Conservation (phyloP, 495 filamentous ascomycete species). For the Tuber borchii region DNA sequence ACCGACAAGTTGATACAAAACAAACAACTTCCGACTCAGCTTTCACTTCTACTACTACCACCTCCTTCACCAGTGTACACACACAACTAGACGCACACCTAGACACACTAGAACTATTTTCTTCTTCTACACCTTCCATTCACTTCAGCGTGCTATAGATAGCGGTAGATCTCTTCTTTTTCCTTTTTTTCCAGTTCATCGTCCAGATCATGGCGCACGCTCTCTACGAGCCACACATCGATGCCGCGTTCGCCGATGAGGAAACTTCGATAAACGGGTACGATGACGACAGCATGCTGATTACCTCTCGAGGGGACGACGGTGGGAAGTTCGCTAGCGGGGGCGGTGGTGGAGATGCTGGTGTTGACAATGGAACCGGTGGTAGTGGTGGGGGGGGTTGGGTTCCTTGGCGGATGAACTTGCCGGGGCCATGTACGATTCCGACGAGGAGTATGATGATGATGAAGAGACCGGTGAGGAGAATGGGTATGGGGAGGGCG, state of each 20-base stretch:
- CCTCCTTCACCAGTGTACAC: background rate
- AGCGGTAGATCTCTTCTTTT: background rate
- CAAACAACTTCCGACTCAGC: background rate
- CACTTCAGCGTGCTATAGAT: background rate
- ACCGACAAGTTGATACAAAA: background rate
- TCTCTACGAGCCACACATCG: constrained; percentile 28
- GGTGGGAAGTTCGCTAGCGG: background rate
- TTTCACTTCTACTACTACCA: background rate
- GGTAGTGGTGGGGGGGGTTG: constrained; percentile 52
- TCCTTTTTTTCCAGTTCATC: background rate
- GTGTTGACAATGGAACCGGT: constrained; percentile 6
- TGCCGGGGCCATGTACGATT: constrained; percentile 55
- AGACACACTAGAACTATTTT: background rate
- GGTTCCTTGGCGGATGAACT: constrained; percentile 81
- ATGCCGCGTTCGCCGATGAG: constrained; percentile 26
- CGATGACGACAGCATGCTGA: constrained; percentile 33
- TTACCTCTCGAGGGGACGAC: constrained; percentile 13
- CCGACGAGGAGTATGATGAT: constrained; percentile 58
- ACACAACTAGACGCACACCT: background rate
- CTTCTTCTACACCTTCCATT: background rate
- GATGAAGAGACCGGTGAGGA: constrained; percentile 47
- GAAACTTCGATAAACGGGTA: constrained; percentile 25
- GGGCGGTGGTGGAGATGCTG: constrained; percentile 11
- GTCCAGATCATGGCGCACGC: constrained; percentile 22
- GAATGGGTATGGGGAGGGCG: constrained; percentile 20